Evolutionary conservation across 192 early-diverging fungal genomes (phyloP).

Genomic region (Backusella tuberculispora): DNA sequence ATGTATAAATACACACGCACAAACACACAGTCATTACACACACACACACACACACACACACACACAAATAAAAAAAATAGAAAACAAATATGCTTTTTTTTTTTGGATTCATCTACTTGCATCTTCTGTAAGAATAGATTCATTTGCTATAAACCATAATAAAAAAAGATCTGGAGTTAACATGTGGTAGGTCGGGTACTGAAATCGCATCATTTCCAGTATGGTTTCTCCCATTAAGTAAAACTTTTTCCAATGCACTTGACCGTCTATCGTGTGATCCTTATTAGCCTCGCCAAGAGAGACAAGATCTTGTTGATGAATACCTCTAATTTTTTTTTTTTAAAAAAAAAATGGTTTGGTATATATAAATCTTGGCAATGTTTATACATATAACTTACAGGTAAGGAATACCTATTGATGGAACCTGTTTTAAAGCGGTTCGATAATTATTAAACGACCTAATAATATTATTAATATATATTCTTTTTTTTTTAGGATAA

Average conservation of each 20-base stretch:
- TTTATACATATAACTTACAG: constrained; percentile 56
- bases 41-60: not conserved
- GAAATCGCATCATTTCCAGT: constrained; percentile 31
- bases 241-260: constrained; percentile 77
- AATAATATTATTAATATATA: constrained; percentile 10
- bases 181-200: constrained; percentile 25
- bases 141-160: constrained; percentile 31
- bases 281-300: constrained; percentile 75
- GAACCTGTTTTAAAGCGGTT: constrained; percentile 56
- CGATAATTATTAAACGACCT: constrained; percentile 69
- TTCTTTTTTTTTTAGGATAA: constrained; percentile 2
- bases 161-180: constrained; percentile 26
- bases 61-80: not conserved
- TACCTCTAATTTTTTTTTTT: constrained; percentile 27
- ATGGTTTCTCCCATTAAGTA: constrained; percentile 54
- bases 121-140: constrained; percentile 32
- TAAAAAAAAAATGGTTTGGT: not conserved
- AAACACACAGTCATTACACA: not conserved
- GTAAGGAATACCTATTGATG: constrained; percentile 74
- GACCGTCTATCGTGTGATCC: constrained; percentile 63
- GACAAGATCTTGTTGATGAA: constrained; percentile 71
- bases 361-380: not conserved
- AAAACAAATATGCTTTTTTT: constrained; percentile 10
- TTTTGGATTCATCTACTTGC: constrained; percentile 21
- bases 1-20: constrained; percentile 1